Conservation (phyloP, 345 rosid genomes). For the Cardamine chenopodiifolia region DNA sequence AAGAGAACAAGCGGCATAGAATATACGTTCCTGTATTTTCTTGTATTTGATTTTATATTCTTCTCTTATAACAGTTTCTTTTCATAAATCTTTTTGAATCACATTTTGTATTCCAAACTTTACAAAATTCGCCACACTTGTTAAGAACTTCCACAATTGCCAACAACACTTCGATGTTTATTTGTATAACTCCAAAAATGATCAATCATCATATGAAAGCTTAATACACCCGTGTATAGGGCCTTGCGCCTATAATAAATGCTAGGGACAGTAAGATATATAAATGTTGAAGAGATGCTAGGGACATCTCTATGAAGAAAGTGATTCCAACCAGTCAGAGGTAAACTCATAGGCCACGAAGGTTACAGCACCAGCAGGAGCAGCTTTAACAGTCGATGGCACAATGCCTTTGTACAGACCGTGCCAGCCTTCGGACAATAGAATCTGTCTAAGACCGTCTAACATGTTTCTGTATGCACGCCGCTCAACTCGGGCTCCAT, state of each 20-base stretch:
- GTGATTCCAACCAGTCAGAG: slow-evolving; percentile 87
- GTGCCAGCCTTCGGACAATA: slow-evolving; percentile 71
- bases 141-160: slow-evolving; percentile 1
- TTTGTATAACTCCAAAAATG: slow-evolving; percentile 31
- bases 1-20: background rate
- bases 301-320: slow-evolving; percentile 46
- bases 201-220: slow-evolving; percentile 18
- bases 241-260: slow-evolving; percentile 38
- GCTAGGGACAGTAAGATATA: slow-evolving; percentile 20
- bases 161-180: slow-evolving; percentile 4
- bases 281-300: slow-evolving; percentile 9
- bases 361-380: slow-evolving; percentile 98
- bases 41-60: background rate
- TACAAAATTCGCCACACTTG: background rate
- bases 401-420: slow-evolving; percentile 94
- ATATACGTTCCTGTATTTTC: background rate
- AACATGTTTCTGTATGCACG: slow-evolving; percentile 77
- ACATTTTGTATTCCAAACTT: background rate
- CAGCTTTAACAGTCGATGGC: slow-evolving; percentile 95
- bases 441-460: slow-evolving; percentile 68
- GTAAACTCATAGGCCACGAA: slow-evolving; percentile 78
- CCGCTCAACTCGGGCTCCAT: slow-evolving; percentile 81
- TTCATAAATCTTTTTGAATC: background rate
- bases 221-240: slow-evolving; percentile 30
- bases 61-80: background rate